Evolutionary conservation across 192 early-diverging fungal genomes (phyloP).

Genomic region (Linnemannia zychae): DNA sequence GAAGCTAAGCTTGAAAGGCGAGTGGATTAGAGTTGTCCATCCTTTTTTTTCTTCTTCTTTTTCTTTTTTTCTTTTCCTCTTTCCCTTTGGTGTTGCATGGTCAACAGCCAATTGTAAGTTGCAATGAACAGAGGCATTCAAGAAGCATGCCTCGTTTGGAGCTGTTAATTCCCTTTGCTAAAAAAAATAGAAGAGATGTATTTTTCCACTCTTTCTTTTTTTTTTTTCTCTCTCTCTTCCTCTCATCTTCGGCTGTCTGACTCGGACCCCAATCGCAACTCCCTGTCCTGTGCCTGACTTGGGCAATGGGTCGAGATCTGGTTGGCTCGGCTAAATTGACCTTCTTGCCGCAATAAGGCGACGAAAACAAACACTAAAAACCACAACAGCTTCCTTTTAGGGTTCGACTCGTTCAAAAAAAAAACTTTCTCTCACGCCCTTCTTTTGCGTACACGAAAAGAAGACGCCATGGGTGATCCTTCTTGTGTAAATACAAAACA

Average conservation of each 20-base stretch:
- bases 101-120: background rate
- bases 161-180: background rate
- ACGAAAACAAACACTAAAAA: background rate
- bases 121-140: background rate
- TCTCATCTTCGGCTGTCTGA: background rate
- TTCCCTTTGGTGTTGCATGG: background rate
- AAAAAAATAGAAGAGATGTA: background rate
- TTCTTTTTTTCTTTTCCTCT: background rate
- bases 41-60: background rate
- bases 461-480: background rate
- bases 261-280: background rate
- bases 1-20: background rate
- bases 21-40: background rate
- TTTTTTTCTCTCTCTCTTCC: background rate
- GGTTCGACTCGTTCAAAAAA: too few species aligned
- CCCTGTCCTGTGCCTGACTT: constrained; percentile 4
- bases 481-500: background rate
- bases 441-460: background rate
- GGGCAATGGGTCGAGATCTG: background rate
- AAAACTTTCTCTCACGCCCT: background rate
- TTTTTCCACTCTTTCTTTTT: background rate
- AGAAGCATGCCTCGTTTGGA: background rate
- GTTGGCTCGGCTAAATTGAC: background rate
- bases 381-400: background rate
- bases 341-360: background rate